phyloP scores from a whole-genome alignment of 768 basidiomycete species.

The Rossbeevera mucosa region DNA sequence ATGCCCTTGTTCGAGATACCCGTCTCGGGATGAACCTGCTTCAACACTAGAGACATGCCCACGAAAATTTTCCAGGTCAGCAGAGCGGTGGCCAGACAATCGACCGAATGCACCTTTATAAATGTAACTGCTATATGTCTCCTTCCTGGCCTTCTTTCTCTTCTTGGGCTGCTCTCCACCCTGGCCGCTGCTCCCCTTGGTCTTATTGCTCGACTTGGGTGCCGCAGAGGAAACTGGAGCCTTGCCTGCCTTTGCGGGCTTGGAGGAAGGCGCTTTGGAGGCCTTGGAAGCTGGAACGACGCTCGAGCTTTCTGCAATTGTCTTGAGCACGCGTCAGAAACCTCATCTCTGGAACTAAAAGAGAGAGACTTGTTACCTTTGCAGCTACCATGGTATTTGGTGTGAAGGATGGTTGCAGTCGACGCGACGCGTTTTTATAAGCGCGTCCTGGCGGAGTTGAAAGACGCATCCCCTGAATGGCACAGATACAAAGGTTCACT shows the following conservation, averaged over 20 bases:
- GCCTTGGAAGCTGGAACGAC: constrained; percentile 31
- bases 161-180: constrained; percentile 45
- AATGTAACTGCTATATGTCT: constrained; percentile 63
- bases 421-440: constrained; percentile 15
- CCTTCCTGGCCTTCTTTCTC: constrained; percentile 52
- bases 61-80: neutral
- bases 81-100: neutral
- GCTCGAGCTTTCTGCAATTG: neutral
- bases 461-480: too few relatives aligned
- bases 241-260: constrained; percentile 50
- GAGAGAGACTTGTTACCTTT: neutral
- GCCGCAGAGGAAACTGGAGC: constrained; percentile 44
- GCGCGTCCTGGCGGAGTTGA: constrained; percentile 19
- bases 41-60: constrained; percentile 39
- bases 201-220: constrained; percentile 32
- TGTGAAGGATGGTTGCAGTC: too few relatives aligned
- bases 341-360: too few relatives aligned
- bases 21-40: constrained; percentile 71
- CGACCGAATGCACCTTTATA: constrained; percentile 43
- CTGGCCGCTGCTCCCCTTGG: constrained; percentile 9
- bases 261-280: constrained; percentile 36
- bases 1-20: constrained; percentile 69
- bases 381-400: constrained; percentile 1
- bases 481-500: too few relatives aligned
- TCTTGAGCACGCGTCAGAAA: neutral